Conservation (phyloP, 345 rosid species). For the Leavenworthia alabamica region DNA sequence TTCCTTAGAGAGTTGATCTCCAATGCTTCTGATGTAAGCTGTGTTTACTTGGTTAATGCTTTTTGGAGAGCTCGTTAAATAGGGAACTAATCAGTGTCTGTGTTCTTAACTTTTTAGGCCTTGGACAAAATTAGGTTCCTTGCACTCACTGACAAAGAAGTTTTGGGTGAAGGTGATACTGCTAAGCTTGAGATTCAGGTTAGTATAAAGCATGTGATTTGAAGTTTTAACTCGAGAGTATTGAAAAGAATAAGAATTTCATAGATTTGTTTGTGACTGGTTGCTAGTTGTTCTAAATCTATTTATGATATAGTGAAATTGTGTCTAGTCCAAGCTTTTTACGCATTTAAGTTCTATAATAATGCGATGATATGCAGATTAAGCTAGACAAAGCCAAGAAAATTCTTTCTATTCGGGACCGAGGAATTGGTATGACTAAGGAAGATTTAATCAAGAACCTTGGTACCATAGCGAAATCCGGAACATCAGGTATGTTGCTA, state of each 20-base stretch:
- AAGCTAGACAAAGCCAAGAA: conserved; percentile 89
- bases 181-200: conserved; percentile 98
- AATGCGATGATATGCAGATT: conserved; percentile 45
- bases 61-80: neutral
- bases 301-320: neutral
- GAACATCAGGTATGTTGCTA: conserved; percentile 75
- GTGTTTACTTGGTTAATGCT: neutral
- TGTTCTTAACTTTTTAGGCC: conserved; percentile 44
- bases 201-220: neutral
- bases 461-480: conserved; percentile 98
- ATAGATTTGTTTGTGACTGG: neutral
- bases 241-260: neutral
- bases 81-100: conserved; percentile 2
- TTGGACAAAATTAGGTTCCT: conserved; percentile 95
- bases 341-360: neutral
- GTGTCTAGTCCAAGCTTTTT: neutral
- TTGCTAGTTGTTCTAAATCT: neutral
- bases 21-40: conserved; percentile 95
- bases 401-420: conserved; percentile 75
- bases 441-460: conserved; percentile 93
- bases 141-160: conserved; percentile 81
- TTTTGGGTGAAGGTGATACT: conserved; percentile 85
- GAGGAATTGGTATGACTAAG: conserved; percentile 98
- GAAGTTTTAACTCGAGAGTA: neutral
- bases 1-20: conserved; percentile 97